These are phyloP conservation scores for Irpex sp. DNA, from an alignment of 1,284 basidiomycete genomes.

Conservation along the genomic window DNA sequence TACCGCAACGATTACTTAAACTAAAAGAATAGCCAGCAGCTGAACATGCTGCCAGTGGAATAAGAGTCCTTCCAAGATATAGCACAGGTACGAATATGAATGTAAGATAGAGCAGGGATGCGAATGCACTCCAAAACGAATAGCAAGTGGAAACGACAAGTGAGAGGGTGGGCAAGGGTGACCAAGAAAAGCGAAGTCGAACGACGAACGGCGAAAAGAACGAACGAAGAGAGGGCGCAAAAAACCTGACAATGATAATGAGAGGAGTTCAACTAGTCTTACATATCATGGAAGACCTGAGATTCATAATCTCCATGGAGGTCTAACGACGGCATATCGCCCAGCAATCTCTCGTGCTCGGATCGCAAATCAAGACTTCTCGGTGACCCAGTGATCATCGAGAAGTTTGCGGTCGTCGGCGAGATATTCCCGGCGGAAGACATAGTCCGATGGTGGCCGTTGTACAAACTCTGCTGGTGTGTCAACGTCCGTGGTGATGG, in stretches of 20 bases:
- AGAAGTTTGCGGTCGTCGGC: conserved; percentile 56
- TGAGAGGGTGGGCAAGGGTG: too few relatives aligned
- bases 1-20: too few relatives aligned
- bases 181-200: not conserved
- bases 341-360: conserved; percentile 66
- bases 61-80: not conserved
- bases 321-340: conserved; percentile 63
- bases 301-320: conserved; percentile 28
- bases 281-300: conserved; percentile 11
- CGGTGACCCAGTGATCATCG: conserved; percentile 59
- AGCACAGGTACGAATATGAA: not conserved
- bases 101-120: not conserved
- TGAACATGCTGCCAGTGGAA: not conserved
- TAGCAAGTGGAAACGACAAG: not conserved
- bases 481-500: not conserved
- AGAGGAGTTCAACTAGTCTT: not conserved
- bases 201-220: not conserved
- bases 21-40: not conserved
- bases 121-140: not conserved
- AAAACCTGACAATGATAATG: not conserved
- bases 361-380: conserved; percentile 59
- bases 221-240: not conserved
- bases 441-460: conserved; percentile 3
- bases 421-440: conserved; percentile 36
- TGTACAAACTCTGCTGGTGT: not conserved